Evolutionary conservation across 208 protist species (phyloP), one percentile per base, ranked within the genome.

Genomic region (Leishmania gerbilli): DNA sequence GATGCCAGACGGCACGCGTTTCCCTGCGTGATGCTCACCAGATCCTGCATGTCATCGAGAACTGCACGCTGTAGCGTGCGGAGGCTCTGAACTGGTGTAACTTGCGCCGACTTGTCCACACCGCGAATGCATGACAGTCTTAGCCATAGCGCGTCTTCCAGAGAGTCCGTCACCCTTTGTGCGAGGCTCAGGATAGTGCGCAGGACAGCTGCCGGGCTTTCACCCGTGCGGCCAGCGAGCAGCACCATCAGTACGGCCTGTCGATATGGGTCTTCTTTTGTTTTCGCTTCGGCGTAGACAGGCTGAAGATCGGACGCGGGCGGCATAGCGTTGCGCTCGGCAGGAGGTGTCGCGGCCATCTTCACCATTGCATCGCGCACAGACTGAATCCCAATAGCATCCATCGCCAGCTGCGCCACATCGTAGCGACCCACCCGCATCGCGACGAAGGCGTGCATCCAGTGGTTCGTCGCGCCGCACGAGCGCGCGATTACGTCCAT

Each of bases 371-470:
- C 89, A 40, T 62, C 71, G 27, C 85, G 76, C 60, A 97, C 79
- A 3, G 86, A 79, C 27, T 78, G 51, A 53, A 87, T 79, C 40
- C 92, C 91, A 42, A 92, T 79, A 13, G 75, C 79, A 71, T 88
- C 78, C 2, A 87, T 87, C 13, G 86, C 84, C 19, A 90, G 76
- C 69, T 81, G 68, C 42, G 93, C 93, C 49, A 87, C 92, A 71
- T 97, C 93, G 80, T 95, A 95, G 71, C 93, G 90, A 34, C 93
- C 93, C 40, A 88, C 87, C 19, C 92, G 91, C 92, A 97, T 95
- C 9, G 92, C 89, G 9, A 87, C 82, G 76, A 91, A 97, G 24
- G 90, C 83, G 75, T 90, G 88, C 77, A 81, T 84, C 92, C 93
- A 97, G 40, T 83, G 60, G 76, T 92, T 92, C 37, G 79, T 77